Percentiles rank a stretch among this genome's conserved stretches.
phyloP scores from a whole-genome alignment of 2,329 filamentous ascomycete species.

The Fusarium luffae region DNA sequence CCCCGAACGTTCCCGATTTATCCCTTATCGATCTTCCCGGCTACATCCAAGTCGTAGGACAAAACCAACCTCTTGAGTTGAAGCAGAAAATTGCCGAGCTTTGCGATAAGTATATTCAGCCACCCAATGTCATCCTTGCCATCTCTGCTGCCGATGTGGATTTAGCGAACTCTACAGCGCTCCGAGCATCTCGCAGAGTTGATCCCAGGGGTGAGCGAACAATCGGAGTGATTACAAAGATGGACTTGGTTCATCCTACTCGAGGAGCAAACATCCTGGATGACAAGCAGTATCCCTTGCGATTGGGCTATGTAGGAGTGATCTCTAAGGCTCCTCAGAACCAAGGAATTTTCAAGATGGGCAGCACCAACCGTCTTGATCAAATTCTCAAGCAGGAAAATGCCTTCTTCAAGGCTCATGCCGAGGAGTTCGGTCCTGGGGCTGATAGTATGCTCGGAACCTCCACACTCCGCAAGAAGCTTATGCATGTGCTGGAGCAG shows the following conservation, averaged over 20 bases:
- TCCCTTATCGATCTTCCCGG: constrained; percentile 96
- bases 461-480: constrained; percentile 86
- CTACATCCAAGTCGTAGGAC: constrained; percentile 94
- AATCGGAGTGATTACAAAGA: constrained; percentile 98
- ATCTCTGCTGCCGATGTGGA: constrained; percentile 99
- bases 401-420: constrained; percentile 86
- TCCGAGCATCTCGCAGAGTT: constrained; percentile 88
- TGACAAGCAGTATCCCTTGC: constrained; percentile 92
- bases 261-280: constrained; percentile 82
- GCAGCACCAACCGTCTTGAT: constrained; percentile 79
- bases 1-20: constrained; percentile 92
- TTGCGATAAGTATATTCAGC: constrained; percentile 97
- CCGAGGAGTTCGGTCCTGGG: constrained; percentile 79
- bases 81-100: constrained; percentile 97
- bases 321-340: constrained; percentile 81
- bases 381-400: constrained; percentile 90
- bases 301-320: constrained; percentile 96
- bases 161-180: constrained; percentile 92
- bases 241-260: constrained; percentile 91
- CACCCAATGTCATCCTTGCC: constrained; percentile 94
- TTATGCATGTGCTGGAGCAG: constrained; percentile 96
- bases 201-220: constrained; percentile 95
- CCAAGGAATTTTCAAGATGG: constrained; percentile 83
- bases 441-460: constrained; percentile 84
- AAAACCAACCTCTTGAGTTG: constrained; percentile 88